Evolutionary conservation across 345 rosid species (phyloP), one percentile per base, ranked within the genome.

Genomic region (Citrus inodora): DNA sequence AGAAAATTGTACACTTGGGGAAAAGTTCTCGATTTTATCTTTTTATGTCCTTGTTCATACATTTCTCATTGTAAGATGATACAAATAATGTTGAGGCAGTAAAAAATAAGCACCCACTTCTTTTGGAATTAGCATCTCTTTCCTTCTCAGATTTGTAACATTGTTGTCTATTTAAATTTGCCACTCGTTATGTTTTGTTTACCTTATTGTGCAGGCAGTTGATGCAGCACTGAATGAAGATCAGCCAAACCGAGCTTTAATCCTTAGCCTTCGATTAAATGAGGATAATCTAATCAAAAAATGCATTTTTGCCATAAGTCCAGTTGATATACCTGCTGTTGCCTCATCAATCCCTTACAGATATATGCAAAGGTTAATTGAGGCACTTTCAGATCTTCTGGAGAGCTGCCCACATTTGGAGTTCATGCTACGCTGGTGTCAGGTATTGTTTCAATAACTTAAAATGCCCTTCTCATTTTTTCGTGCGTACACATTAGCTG

Each of bases 401-500:
- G 99, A 94, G 79, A 89, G 87, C 78, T 92, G 97, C 80, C 98
- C 97, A 0, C 99, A 94, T 84, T 80, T 96, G 53, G 97, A 94
- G 86, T 94, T 92, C 76, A 78, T 96, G 55, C 98, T 94, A 75
- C 85, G 82, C 22, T 96, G 99, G 98, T 91, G 90, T 86, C 98
- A 94, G 97, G 98, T 96, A 80, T 28, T 60, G 35, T 30, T 24
- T 32, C 35, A 13, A 30, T 5, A 53, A 53, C 58, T 5, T 6
- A 19, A 53, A 53, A 58, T 37, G n/a, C 32, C 37, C 25, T 30
- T 1, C 25, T 69, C 5, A 17, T 51, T 48, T 55, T 56, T 56
- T 24, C 4, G 21, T 48, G 28, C 33, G 7, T 22, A 53, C 27
- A 6, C 21, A 14, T 22, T 37, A 22, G 19, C 58, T 69, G 65